Evolutionary conservation across 2,329 filamentous ascomycete genomes (phyloP).

Genomic region (Dichotomopilus funicola): DNA sequence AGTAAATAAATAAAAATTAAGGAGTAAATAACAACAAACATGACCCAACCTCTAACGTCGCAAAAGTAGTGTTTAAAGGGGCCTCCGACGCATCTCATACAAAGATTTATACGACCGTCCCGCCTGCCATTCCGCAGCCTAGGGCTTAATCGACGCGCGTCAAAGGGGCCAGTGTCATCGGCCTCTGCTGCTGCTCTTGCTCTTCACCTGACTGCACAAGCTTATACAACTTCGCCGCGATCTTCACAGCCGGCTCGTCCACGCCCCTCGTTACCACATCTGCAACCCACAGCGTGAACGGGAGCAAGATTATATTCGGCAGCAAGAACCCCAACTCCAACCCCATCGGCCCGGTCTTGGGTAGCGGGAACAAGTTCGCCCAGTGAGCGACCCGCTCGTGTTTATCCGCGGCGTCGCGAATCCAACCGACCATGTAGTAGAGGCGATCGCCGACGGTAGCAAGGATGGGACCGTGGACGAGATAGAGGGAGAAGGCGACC

Average conservation of each 20-base stretch:
- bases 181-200: constrained; percentile 12
- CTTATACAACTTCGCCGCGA: constrained; percentile 52
- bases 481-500: constrained; percentile 56
- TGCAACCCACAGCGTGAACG: constrained; percentile 52
- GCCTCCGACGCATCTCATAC: too few species aligned
- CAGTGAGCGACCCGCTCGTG: constrained; percentile 47
- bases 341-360: constrained; percentile 51
- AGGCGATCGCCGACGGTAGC: constrained; percentile 55
- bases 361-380: constrained; percentile 49
- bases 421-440: constrained; percentile 55
- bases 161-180: constrained; percentile 7
- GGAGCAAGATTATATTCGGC: constrained; percentile 54
- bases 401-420: constrained; percentile 30
- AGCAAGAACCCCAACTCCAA: constrained; percentile 54
- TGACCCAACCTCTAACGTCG: too few species aligned
- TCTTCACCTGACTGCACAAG: constrained; percentile 30
- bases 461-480: constrained; percentile 58
- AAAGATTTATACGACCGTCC: too few species aligned
- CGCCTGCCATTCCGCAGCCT: too few species aligned
- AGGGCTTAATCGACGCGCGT: constrained; percentile 4
- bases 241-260: constrained; percentile 54
- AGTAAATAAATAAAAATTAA: too few species aligned
- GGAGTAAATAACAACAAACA: too few species aligned
- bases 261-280: constrained; percentile 49
- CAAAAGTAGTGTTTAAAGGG: too few species aligned